phyloP scores from a whole-genome alignment of 1,284 basidiomycete species.

The Fomitopsis palustris region DNA sequence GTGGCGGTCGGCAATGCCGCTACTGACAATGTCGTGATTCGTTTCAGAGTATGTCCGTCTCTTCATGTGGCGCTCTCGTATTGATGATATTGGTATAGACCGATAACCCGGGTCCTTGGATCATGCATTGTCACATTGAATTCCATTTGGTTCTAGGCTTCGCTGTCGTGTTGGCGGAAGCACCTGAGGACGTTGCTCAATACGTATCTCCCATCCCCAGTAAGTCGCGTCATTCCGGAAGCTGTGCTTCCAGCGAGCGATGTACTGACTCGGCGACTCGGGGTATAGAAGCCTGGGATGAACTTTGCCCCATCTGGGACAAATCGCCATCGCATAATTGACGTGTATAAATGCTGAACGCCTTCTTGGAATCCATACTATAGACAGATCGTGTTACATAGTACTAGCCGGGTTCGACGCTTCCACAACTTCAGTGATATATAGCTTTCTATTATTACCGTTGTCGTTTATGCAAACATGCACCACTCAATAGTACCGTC shows the following conservation, averaged over 20 bases:
- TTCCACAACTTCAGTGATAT: no score
- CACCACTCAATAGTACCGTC: no score
- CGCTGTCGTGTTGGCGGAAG: constrained; percentile 20
- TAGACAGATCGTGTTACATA: no score
- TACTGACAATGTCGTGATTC: constrained; percentile 26
- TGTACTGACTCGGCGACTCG: neutral
- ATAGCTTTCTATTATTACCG: no score
- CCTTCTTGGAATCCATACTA: neutral
- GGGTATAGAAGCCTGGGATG: constrained; percentile 15
- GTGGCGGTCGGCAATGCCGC: constrained; percentile 20
- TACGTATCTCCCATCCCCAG: constrained; percentile 10
- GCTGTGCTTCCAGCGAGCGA: neutral
- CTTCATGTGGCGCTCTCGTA: no score
- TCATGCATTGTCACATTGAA: constrained; percentile 24
- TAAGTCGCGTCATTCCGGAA: neutral
- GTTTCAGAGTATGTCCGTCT: constrained; percentile 20
- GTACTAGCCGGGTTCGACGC: no score
- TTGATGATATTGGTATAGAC: constrained; percentile 8
- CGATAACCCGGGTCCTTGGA: constrained; percentile 23
- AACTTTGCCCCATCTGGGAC: constrained; percentile 19
- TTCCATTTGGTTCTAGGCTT: constrained; percentile 19
- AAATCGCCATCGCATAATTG: neutral
- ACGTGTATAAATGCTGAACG: neutral
- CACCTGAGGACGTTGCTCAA: constrained; percentile 5
- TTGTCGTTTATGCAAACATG: no score